Base-by-base conservation (phyloP, 192 early-diverging fungal species). In the Lunasporangiospora selenospora region DNA sequence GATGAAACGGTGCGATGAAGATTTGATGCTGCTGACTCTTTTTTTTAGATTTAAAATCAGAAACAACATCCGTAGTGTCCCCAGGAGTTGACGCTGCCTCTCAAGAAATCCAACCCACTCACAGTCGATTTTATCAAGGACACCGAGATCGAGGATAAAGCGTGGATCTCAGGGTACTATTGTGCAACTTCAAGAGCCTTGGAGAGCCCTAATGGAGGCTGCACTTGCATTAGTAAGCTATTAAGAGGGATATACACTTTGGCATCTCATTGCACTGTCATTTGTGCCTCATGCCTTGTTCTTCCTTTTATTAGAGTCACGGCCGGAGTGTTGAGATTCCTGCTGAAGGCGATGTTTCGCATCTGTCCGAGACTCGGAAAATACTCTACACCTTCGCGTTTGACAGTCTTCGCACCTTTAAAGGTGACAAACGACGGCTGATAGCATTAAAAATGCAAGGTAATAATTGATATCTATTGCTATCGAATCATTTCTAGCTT, bases 361-460 rank as follows among this genome's bases (percentile, higher is more conserved):
- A 42, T 29, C 53, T 54, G 26, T 41, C 53, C 29, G 39, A 37
- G 24, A 27, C 34, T 37, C 53, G 53, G 24, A 19, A 42, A 16
- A 39, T 26, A 34, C 24, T 54, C 29, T 54, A 34, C 23, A 54
- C 29, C 38, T 30, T 27, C 53, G 53, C 53, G 19, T 42, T 34
- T 26, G 53, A 41, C 39, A 54, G 42, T 41, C 39, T 54, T n/a
- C n/a, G n/a, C n/a, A n/a, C n/a, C n/a, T n/a, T n/a, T n/a, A 54
- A 54, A 13, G 29, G 12, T 26, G 32, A 54, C 53, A 54, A 30
- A 40, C 30, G 42, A 32, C 53, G 29, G 18, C 39, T 19, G 16
- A 41, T 54, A 39, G 5, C 30, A 27, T 26, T 37, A 54, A 54
- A 40, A 40, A 54, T 54, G 37, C 53, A 16, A 27, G 34, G 53